Conservation (phyloP, 805 yeast species). For the Millerozyma miso region DNA sequence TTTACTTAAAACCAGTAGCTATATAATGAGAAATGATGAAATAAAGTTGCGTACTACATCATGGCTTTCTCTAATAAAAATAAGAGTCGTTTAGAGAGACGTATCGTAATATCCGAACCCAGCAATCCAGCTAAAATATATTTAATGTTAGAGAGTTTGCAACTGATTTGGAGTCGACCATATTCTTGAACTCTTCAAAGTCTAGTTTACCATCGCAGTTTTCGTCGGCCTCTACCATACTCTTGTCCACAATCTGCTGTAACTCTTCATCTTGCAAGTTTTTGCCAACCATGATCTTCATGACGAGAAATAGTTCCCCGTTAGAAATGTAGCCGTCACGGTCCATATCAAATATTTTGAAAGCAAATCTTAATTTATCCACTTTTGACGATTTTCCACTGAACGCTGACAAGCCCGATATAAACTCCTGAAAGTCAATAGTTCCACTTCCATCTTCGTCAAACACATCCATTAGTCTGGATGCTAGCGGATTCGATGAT, state of each 20-base stretch:
- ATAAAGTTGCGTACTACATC: background rate
- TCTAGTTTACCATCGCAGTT: conserved; percentile 85
- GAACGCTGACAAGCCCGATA: conserved; percentile 80
- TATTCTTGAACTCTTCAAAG: conserved; percentile 80
- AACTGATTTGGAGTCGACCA: conserved; percentile 55
- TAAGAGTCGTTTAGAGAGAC: too few species aligned
- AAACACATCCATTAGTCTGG: conserved; percentile 87
- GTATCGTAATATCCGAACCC: background rate
- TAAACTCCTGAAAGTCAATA: conserved; percentile 93
- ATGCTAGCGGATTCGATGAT: conserved; percentile 82
- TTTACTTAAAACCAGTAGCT: background rate
- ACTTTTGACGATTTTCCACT: conserved; percentile 76
- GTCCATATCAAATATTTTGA: conserved; percentile 92
- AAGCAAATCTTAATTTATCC: conserved; percentile 84
- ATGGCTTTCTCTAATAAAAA: background rate
- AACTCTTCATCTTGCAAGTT: conserved; percentile 81
- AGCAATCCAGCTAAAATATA: conserved; percentile 23
- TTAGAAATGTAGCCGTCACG: conserved; percentile 92
- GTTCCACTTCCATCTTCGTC: conserved; percentile 91
- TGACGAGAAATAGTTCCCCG: conserved; percentile 87
- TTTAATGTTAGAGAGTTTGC: conserved; percentile 58
- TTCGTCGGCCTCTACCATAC: conserved; percentile 85
- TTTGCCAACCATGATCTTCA: conserved; percentile 96
- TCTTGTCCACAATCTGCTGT: conserved; percentile 95
- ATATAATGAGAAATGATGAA: background rate